Evolutionary conservation across 2,329 filamentous ascomycete species (phyloP).

Genomic region (Arthroderma uncinatum): DNA sequence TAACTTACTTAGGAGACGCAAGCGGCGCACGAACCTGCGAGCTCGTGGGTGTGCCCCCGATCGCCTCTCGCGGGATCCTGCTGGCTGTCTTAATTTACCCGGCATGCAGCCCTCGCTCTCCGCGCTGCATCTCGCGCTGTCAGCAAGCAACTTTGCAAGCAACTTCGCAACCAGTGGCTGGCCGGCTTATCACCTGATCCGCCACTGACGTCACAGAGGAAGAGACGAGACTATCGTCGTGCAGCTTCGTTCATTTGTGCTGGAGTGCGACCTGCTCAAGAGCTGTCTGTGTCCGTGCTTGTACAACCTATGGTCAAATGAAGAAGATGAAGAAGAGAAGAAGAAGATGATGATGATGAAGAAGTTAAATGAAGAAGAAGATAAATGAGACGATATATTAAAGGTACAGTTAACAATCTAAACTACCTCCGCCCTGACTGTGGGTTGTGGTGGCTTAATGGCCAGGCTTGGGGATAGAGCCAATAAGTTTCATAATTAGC

Average conservation of each 20-base stretch:
- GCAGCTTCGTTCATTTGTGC: too few relatives aligned
- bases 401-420: background rate
- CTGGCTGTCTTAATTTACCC: background rate
- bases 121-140: background rate
- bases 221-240: background rate
- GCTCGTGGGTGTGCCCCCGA: background rate
- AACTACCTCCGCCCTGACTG: too few relatives aligned
- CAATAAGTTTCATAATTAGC: background rate
- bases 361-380: background rate
- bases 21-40: background rate
- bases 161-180: background rate
- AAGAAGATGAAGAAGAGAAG: background rate
- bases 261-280: background rate
- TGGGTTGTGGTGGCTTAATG: too few relatives aligned
- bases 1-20: too few relatives aligned
- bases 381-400: background rate
- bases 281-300: background rate
- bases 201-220: conserved; percentile 2
- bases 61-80: background rate
- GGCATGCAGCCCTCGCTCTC: background rate
- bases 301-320: background rate
- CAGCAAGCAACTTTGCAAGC: background rate
- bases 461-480: background rate
- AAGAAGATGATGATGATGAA: background rate
- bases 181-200: background rate